Evolutionary conservation across 2,329 filamentous ascomycete genomes (phyloP).

Genomic region (Cladophialophora bantiana): DNA sequence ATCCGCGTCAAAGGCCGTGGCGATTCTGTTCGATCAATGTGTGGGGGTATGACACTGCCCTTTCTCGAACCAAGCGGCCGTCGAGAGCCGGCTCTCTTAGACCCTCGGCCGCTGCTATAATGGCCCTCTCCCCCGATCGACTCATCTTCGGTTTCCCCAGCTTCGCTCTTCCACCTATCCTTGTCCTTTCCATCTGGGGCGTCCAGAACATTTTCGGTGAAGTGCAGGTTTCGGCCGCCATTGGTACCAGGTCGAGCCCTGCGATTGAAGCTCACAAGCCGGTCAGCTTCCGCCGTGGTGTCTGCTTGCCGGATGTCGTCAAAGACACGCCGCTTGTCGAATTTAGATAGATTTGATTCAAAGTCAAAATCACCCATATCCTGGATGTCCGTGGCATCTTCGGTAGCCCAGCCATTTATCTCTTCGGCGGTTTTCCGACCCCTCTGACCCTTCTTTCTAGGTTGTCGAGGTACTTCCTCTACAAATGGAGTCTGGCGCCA

Average conservation of each 20-base stretch:
- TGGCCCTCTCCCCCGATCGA: slow-evolving; percentile 49
- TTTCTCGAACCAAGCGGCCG: slow-evolving; percentile 51
- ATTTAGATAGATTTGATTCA: slow-evolving; percentile 85
- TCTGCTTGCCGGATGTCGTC: slow-evolving; percentile 91
- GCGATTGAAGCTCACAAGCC: slow-evolving; percentile 90
- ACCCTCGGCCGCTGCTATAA: slow-evolving; percentile 56
- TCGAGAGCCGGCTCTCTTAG: slow-evolving; percentile 52
- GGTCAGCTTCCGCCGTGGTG: slow-evolving; percentile 83
- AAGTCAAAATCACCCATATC: slow-evolving; percentile 97
- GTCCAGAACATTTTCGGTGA: slow-evolving; percentile 89
- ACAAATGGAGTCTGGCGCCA: slow-evolving; percentile 73
- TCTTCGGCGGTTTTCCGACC: slow-evolving; percentile 57
- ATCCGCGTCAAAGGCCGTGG: slow-evolving; percentile 37
- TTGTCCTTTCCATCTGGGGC: slow-evolving; percentile 51
- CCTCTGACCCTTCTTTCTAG: slow-evolving; percentile 56
- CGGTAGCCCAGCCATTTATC: slow-evolving; percentile 90
- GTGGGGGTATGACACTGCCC: slow-evolving; percentile 50
- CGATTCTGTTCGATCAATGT: slow-evolving; percentile 43
- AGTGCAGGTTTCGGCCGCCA: slow-evolving; percentile 88
- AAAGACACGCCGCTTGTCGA: slow-evolving; percentile 91
- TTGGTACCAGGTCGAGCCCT: slow-evolving; percentile 69
- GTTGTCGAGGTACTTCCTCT: slow-evolving; percentile 62
- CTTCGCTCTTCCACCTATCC: slow-evolving; percentile 73
- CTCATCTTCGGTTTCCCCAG: slow-evolving; percentile 64
- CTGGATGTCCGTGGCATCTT: slow-evolving; percentile 92